These are phyloP conservation scores for Solanum chaucha DNA, from an alignment of 257 asterid species.

Conservation along the genomic window DNA sequence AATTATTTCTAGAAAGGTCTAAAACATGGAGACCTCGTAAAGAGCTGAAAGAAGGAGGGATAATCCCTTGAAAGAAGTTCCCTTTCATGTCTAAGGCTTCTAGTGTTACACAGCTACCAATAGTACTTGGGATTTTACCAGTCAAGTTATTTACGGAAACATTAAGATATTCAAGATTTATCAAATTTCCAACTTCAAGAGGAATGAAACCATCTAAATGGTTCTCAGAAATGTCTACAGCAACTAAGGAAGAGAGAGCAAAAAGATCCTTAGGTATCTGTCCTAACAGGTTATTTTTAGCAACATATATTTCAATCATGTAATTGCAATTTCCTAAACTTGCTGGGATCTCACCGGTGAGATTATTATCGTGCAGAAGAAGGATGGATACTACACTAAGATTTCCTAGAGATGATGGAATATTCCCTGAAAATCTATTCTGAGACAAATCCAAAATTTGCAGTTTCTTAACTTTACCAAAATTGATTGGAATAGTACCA, in stretches of 20 bases:
- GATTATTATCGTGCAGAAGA: conserved; percentile 4
- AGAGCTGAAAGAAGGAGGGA: conserved; percentile 11
- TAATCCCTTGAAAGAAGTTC: conserved; percentile 5
- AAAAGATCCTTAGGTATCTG: conserved; percentile 5
- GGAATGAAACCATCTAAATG: conserved; percentile 12
- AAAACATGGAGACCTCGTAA: conserved; percentile 12
- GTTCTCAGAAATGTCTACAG: conserved; percentile 7
- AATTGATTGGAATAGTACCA: conserved; percentile 3
- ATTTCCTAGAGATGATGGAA: conserved; percentile 14
- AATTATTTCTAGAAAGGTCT: conserved; percentile 14
- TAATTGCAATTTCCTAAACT: conserved; percentile 5
- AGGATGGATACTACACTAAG: not conserved
- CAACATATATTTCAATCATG: conserved; percentile 1
- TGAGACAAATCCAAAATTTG: not conserved
- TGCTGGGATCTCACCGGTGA: conserved; percentile 3
- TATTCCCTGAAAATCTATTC: conserved; percentile 8
- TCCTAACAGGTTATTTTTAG: conserved; percentile 5
- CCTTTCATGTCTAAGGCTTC: conserved; percentile 5
- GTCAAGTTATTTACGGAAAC: conserved; percentile 9
- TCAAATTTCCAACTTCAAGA: conserved; percentile 8
- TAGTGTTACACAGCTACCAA: conserved; percentile 12
- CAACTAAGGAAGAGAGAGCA: conserved; percentile 4
- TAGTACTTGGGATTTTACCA: conserved; percentile 8
- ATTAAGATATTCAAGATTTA: conserved; percentile 5
- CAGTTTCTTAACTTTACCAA: conserved; percentile 6